Base-by-base conservation (phyloP, 1,284 basidiomycete species). In the Fomitopsis schrenkii region DNA sequence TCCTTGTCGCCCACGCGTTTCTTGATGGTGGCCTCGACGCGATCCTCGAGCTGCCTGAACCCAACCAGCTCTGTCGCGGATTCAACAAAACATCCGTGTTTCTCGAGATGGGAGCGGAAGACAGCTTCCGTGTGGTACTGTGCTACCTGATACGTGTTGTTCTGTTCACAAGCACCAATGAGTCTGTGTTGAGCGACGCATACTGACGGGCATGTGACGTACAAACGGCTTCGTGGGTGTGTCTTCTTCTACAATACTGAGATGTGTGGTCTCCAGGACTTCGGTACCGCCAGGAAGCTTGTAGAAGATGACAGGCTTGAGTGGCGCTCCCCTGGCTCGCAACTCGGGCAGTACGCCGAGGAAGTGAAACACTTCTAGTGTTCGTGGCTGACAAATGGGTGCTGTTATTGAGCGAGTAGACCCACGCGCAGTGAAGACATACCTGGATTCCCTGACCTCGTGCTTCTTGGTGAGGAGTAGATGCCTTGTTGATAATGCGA, bases 81-180 rank as follows among this genome's bases (percentile, higher is more conserved):
- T 60, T 77, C 76, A n/a, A 77, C 72, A 5, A 61, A 40, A 28
- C 70, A 60, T 6, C 67, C 68, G 42, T 61, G 62, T 33, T 65
- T 64, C 46, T 60, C 64, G 9, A 76, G 63, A 44, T 73, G 70
- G 5, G 60, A 28, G 12, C 73, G 69, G 9, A 77, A 59, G 19
- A 75, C 67, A 7, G 36, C 59, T 57, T 75, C 72, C 3, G 68
- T 55, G 26, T 63, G 54, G 26, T 67, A 64, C 63, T 76, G 73
- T 26, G 73, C 69, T 2, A 75, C 48, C 33, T 67, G 26, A n/a
- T 62, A 22, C 0, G 62, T 41, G 50, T 64, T 62, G n/a, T 53
- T 45, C 63, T 68, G 35, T 40, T 15, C 38, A 8, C 35, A 6
- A 36, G 35, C 35, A 12, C 14, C 2, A 15, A 35, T 55, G 12